Evolutionary conservation across 1,284 basidiomycete genomes (phyloP).

Genomic region (Gomphus bonarii): DNA sequence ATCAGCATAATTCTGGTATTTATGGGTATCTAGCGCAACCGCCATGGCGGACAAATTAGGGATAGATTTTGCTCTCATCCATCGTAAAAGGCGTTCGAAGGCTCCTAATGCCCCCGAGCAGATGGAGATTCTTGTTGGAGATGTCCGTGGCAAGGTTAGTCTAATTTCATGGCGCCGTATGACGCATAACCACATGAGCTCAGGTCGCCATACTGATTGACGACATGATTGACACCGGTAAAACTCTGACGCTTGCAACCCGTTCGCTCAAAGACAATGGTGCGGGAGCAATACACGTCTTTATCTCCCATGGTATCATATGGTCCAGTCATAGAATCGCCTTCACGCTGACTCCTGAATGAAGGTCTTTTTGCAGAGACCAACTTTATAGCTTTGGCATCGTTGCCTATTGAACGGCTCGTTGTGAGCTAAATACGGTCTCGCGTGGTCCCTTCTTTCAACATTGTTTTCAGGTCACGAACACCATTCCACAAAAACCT

Average conservation of each 20-base stretch:
- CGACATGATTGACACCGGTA: constrained; percentile 97
- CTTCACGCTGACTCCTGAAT: not conserved
- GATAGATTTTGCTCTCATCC: constrained; percentile 95
- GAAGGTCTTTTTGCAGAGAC: constrained; percentile 80
- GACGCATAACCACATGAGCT: not conserved
- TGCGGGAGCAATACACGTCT: constrained; percentile 78
- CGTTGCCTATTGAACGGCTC: constrained; percentile 77
- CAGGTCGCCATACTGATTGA: constrained; percentile 91
- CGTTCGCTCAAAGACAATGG: constrained; percentile 83
- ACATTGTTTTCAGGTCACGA: constrained; percentile 47
- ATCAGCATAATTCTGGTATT: not conserved
- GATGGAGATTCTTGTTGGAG: constrained; percentile 97
- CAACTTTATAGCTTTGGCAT: constrained; percentile 67
- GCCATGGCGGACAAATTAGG: constrained; percentile 93
- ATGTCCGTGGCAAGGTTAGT: constrained; percentile 81
- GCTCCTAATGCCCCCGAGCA: constrained; percentile 46
- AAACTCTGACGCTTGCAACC: constrained; percentile 79
- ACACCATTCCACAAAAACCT: constrained; percentile 63
- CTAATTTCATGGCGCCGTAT: not conserved
- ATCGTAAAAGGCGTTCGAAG: constrained; percentile 73
- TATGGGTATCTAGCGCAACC: constrained; percentile 55
- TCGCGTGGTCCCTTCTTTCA: not conserved
- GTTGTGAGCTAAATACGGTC: constrained; percentile 59
- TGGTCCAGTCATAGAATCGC: constrained; percentile 1
- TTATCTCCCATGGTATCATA: constrained; percentile 82